Evolutionary conservation across 225 moss, liverwort and hornwort species (phyloP).

Genomic region (Takakia lepidozioides): DNA sequence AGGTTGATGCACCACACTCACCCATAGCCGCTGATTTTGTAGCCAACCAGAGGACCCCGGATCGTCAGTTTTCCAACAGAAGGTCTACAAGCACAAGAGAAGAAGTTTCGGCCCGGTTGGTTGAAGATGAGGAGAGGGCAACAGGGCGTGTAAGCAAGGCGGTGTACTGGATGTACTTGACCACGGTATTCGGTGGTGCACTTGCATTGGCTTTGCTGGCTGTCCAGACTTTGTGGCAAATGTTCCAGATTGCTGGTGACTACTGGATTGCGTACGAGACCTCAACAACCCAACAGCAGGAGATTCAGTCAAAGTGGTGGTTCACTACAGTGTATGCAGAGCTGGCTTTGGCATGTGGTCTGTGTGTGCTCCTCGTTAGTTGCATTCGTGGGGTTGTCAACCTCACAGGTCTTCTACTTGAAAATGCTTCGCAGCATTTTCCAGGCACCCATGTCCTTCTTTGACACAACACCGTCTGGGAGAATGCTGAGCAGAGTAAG

Average conservation of each 20-base stretch:
- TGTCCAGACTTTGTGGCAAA: constrained; percentile 43
- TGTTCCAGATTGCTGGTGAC: constrained; percentile 44
- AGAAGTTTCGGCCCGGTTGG: constrained; percentile 41
- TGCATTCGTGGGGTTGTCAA: constrained; percentile 29
- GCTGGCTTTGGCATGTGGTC: constrained; percentile 19
- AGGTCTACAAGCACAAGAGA: constrained; percentile 12
- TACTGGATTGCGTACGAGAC: constrained; percentile 65
- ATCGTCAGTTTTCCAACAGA: neutral
- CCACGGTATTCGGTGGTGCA: constrained; percentile 32
- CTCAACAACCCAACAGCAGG: constrained; percentile 1
- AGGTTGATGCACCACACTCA: too few relatives aligned
- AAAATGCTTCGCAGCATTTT: constrained; percentile 50
- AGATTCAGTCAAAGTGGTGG: constrained; percentile 6
- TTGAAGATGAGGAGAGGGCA: constrained; percentile 65
- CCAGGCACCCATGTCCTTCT: constrained; percentile 58
- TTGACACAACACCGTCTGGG: constrained; percentile 58
- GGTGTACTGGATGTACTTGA: constrained; percentile 49
- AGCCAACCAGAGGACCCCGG: too few relatives aligned
- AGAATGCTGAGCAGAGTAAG: constrained; percentile 59
- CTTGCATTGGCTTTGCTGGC: constrained; percentile 19
- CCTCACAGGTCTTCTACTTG: constrained; percentile 34
- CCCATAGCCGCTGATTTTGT: too few relatives aligned
- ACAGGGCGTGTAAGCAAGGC: constrained; percentile 32
- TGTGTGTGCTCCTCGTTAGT: constrained; percentile 25
- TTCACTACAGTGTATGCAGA: constrained; percentile 38